Evolutionary conservation across 768 basidiomycete species (phyloP), one percentile per base, ranked within the genome.

Genomic region (Hericium coralloides): DNA sequence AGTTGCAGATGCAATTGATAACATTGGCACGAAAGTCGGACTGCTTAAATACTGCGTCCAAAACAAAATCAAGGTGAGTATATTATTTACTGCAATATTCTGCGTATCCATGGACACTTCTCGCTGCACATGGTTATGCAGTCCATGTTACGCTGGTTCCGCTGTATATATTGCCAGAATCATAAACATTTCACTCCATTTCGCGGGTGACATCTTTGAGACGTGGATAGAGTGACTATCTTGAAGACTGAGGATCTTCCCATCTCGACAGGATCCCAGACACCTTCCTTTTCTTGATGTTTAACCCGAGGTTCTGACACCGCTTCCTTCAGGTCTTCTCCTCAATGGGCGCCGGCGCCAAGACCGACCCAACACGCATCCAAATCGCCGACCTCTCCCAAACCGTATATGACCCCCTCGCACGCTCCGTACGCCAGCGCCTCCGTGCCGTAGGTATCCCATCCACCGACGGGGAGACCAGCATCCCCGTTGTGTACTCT

Each of bases 341-440:
- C 0, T 93, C 93, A 23, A 97, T 99, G 93, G 97, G 97, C 26
- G 91, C 95, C 3, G 86, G 94, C 12, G 89, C 94, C 14, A 99
- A 98, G 72, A 81, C 80, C 64, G 97, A 99, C 69, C 95, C 97
- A 0, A 95, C 94, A 1, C 83, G 93, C 41, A 82, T 99, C 23
- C 95, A 98, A 70, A 97, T 98, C 56, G 87, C 86, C 60, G 95
- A 98, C 71, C 92, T 98, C 63, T 93, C 94, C 2, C 76, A 77
- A 57, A 98, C 97, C 0, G 79, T 91, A 41, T 95, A 98, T 65
- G 97, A 98, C 69, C 94, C 95, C 4, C 81, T 99, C 17, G 97
- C 97, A 22, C 87, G 95, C 57, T 81, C 89, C 20, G 94, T 98
- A 25, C 83, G 97, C 4, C 77, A 85, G 25, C 82, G 89, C 49